Conservation (phyloP, 2,329 filamentous ascomycete species). For the Trichophyton mentagrophytes region DNA sequence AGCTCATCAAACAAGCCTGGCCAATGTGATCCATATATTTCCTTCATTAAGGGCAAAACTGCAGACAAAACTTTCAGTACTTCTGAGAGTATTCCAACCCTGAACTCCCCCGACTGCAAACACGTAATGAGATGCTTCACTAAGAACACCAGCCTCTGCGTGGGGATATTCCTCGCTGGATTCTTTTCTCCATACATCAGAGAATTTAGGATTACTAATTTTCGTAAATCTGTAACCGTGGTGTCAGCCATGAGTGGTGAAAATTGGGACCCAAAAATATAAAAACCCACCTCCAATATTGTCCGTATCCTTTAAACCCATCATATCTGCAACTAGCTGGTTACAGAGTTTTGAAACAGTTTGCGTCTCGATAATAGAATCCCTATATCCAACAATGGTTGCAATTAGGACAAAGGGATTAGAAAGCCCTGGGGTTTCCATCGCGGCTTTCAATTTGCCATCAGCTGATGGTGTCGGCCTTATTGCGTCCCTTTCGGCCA, state of each 20-base stretch:
- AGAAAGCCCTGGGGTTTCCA: constrained; percentile 23
- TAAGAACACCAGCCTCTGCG: constrained; percentile 65
- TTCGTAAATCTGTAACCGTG: constrained; percentile 30
- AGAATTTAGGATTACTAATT: constrained; percentile 43
- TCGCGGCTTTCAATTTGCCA: constrained; percentile 24
- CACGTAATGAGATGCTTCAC: constrained; percentile 65
- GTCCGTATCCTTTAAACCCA: constrained; percentile 37
- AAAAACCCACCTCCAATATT: constrained; percentile 29
- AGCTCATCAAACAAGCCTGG: constrained; percentile 50
- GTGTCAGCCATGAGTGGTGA: constrained; percentile 10
- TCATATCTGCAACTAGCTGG: constrained; percentile 48
- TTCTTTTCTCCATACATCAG: constrained; percentile 39
- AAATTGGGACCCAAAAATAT: background rate
- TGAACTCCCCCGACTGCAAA: constrained; percentile 49
- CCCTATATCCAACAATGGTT: constrained; percentile 37
- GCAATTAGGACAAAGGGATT: constrained; percentile 38
- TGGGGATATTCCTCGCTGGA: constrained; percentile 33
- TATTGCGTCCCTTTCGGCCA: constrained; percentile 22
- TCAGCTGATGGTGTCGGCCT: constrained; percentile 20
- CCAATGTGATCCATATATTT: constrained; percentile 87
- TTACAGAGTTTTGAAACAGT: constrained; percentile 44
- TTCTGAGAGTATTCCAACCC: constrained; percentile 25
- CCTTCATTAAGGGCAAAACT: constrained; percentile 60
- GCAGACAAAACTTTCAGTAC: constrained; percentile 34
- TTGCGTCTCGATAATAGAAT: constrained; percentile 36